These are phyloP conservation scores for Calonectria henricotiae DNA, from an alignment of 2,329 filamentous ascomycete genomes.

Conservation along the genomic window DNA sequence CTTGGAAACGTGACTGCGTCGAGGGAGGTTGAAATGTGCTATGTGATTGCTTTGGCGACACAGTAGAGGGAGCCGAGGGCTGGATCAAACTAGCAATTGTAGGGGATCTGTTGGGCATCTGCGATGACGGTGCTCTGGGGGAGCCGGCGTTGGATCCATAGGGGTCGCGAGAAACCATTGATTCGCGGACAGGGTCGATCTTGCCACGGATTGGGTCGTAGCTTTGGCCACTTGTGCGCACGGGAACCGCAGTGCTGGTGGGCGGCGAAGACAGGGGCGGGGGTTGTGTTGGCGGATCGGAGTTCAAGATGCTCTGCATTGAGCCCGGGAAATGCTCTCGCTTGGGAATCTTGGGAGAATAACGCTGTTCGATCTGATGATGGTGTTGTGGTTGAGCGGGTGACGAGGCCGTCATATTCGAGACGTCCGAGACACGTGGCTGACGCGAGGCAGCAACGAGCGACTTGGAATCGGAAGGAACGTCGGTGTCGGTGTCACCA, in stretches of 20 bases:
- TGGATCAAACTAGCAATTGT: slow-evolving; percentile 94
- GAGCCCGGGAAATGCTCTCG: slow-evolving; percentile 68
- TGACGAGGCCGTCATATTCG: slow-evolving; percentile 48
- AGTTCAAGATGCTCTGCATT: slow-evolving; percentile 73
- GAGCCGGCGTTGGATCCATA: slow-evolving; percentile 65
- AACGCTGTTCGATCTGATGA: slow-evolving; percentile 55
- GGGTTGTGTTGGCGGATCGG: slow-evolving; percentile 58
- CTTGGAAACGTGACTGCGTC: slow-evolving; percentile 55
- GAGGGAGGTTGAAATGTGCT: slow-evolving; percentile 49
- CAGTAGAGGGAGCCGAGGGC: slow-evolving; percentile 55
- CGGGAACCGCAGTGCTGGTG: slow-evolving; percentile 64
- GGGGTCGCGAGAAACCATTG: slow-evolving; percentile 70
- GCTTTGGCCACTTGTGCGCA: slow-evolving; percentile 82
- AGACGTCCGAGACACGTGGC: slow-evolving; percentile 49
- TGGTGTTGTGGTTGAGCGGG: slow-evolving; percentile 55
- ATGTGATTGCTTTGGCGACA: slow-evolving; percentile 54
- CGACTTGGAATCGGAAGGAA: slow-evolving; percentile 57
- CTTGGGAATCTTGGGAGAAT: slow-evolving; percentile 66
- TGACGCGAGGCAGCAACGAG: slow-evolving; percentile 52
- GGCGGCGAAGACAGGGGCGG: slow-evolving; percentile 53
- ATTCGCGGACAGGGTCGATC: slow-evolving; percentile 77
- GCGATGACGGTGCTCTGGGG: slow-evolving; percentile 62
- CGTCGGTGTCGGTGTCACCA: slow-evolving; percentile 59
- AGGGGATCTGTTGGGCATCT: slow-evolving; percentile 73
- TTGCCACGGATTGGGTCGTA: slow-evolving; percentile 93